Percentiles rank a stretch among this genome's conserved stretches.
Conservation (phyloP, 352 stramenopile species). For the Globisporangium cederbergense region DNA sequence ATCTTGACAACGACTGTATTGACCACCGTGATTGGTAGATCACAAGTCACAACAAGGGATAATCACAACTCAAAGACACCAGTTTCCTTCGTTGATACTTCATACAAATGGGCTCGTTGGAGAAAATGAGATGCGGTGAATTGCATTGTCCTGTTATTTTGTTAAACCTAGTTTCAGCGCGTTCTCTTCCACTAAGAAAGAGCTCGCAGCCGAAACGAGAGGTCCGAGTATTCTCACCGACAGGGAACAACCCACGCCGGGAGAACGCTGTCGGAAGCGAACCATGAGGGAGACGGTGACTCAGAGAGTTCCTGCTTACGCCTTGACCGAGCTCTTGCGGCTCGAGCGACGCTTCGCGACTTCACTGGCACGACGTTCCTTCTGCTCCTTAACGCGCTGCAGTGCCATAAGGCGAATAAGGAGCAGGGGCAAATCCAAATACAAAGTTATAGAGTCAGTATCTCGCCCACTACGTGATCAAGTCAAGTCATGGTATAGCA, state of each 20-base stretch:
- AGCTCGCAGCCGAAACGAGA: slow-evolving; percentile 11
- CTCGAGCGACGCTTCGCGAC: slow-evolving; percentile 98
- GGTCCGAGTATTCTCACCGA: background rate
- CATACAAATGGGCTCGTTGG: background rate
- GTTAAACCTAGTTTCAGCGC: slow-evolving; percentile 20
- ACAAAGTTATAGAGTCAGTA: slow-evolving; percentile 42
- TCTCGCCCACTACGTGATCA: background rate
- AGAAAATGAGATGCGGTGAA: slow-evolving; percentile 14
- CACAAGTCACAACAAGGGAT: too few relatives aligned
- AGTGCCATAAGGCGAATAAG: slow-evolving; percentile 94
- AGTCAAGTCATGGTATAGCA: background rate
- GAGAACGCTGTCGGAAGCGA: slow-evolving; percentile 6
- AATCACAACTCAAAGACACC: too few relatives aligned
- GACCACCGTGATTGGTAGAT: too few relatives aligned
- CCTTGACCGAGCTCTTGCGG: slow-evolving; percentile 92
- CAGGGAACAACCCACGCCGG: slow-evolving; percentile 6
- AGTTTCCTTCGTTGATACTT: background rate
- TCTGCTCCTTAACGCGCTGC: slow-evolving; percentile 97
- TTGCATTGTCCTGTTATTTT: slow-evolving; percentile 31
- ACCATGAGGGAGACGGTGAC: slow-evolving; percentile 11
- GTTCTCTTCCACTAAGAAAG: background rate
- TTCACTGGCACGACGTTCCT: slow-evolving; percentile 96
- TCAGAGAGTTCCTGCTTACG: slow-evolving; percentile 44
- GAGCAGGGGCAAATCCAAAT: slow-evolving; percentile 67
- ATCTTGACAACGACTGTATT: too few relatives aligned